These are phyloP conservation scores for Ophiostoma sp. DNA, from an alignment of 2,329 filamentous ascomycete species.

Conservation along the genomic window DNA sequence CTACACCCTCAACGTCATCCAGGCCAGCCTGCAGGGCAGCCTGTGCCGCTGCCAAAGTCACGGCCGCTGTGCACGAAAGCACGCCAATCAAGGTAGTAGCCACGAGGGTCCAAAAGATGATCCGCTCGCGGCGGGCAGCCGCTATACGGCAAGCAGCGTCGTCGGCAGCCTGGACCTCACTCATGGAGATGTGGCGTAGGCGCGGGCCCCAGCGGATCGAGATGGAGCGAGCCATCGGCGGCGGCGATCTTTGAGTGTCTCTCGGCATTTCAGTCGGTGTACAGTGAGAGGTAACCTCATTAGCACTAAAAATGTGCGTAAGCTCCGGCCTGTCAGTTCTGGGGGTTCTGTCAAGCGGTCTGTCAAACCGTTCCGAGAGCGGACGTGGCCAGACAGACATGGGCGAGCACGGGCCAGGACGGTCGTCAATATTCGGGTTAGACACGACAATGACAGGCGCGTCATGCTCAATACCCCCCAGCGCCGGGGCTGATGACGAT, in stretches of 20 bases:
- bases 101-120: conserved; percentile 20
- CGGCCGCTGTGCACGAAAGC: conserved; percentile 22
- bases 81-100: conserved; percentile 8
- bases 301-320: neutral
- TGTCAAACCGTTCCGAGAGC: neutral
- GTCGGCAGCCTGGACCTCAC: conserved; percentile 21
- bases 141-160: conserved; percentile 18
- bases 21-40: conserved; percentile 17
- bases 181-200: conserved; percentile 18
- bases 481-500: conserved; percentile 24
- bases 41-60: conserved; percentile 20
- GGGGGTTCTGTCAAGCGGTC: neutral
- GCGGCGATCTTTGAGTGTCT: conserved; percentile 5
- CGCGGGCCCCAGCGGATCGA: conserved; percentile 23
- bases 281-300: neutral
- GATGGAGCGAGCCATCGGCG: conserved; percentile 18
- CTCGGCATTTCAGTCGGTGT: neutral
- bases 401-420: conserved; percentile 11
- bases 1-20: neutral
- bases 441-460: neutral
- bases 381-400: conserved; percentile 18
- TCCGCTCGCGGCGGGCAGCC: conserved; percentile 18
- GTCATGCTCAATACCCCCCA: neutral
- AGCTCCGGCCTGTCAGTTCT: neutral
- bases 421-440: neutral